These are phyloP conservation scores for Eutrema heterophyllum DNA, from an alignment of 345 rosid species.

Conservation along the genomic window DNA sequence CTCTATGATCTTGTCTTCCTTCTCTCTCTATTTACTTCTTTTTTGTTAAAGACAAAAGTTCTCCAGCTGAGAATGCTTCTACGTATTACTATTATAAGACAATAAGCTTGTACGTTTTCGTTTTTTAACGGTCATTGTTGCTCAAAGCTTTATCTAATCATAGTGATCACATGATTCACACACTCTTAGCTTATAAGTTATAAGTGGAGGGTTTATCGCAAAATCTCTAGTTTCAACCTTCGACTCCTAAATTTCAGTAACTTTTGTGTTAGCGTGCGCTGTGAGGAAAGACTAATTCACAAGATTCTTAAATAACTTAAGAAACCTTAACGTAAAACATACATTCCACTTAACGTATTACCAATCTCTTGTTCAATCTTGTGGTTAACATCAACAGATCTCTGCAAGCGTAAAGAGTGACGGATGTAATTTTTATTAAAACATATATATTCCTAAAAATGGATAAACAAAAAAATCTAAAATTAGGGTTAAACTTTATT, in stretches of 20 bases:
- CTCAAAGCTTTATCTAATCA: not conserved
- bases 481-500: not conserved
- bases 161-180: slow-evolving; percentile 8
- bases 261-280: slow-evolving; percentile 11
- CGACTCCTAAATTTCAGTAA: not conserved
- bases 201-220: not conserved
- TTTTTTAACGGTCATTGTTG: not conserved
- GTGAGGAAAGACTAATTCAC: not conserved
- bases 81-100: not conserved
- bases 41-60: not conserved
- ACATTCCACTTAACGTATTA: slow-evolving; percentile 22
- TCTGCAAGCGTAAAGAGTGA: not conserved
- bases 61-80: slow-evolving; percentile 3
- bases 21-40: not conserved
- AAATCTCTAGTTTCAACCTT: not conserved
- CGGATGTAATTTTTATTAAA: not conserved
- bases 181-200: not conserved
- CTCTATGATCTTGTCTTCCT: not conserved
- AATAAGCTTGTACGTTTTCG: slow-evolving; percentile 1
- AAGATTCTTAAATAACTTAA: slow-evolving; percentile 8
- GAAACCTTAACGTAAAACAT: slow-evolving; percentile 21
- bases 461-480: not conserved
- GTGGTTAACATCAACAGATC: slow-evolving; percentile 13
- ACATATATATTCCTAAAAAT: not conserved
- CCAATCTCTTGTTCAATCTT: slow-evolving; percentile 27